A percentile compares a stretch with the other conserved stretches of the same genome.
Evolutionary conservation across 257 asterid species (phyloP).

Genomic region (Apocynum venetum): DNA sequence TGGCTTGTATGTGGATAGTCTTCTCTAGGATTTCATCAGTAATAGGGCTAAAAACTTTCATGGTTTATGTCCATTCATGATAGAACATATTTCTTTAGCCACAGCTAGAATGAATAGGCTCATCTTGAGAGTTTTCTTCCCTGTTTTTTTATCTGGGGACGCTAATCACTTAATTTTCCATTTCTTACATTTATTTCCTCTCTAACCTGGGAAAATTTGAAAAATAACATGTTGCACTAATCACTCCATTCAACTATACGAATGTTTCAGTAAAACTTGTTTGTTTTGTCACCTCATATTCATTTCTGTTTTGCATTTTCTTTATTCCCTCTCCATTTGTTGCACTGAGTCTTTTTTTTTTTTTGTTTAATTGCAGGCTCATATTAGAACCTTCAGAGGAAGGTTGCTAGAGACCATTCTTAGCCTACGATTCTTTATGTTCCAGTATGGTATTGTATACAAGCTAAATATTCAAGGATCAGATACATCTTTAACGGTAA

Average conservation of each 20-base stretch:
- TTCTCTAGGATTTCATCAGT: background rate
- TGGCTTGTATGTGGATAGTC: background rate
- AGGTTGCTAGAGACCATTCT: conserved; percentile 90
- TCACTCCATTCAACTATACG: background rate
- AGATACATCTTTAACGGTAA: conserved; percentile 78
- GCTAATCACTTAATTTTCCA: background rate
- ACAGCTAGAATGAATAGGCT: background rate
- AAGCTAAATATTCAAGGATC: conserved; percentile 64
- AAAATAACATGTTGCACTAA: background rate
- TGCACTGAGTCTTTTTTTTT: conserved; percentile 7
- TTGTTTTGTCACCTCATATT: background rate
- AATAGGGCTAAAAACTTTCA: background rate
- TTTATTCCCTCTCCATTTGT: too few species aligned
- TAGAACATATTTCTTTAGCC: background rate
- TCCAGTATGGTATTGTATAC: conserved; percentile 92
- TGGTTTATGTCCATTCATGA: background rate
- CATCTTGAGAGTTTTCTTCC: background rate
- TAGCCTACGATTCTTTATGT: conserved; percentile 83
- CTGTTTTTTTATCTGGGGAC: background rate
- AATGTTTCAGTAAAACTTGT: background rate
- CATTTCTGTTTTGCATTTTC: background rate
- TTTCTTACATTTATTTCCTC: background rate
- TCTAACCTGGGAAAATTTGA: background rate
- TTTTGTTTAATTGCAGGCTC: conserved; percentile 65
- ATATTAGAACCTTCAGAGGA: conserved; percentile 80